Evolutionary conservation across 768 basidiomycete species (phyloP).

Genomic region (Lactifluus rugatus): DNA sequence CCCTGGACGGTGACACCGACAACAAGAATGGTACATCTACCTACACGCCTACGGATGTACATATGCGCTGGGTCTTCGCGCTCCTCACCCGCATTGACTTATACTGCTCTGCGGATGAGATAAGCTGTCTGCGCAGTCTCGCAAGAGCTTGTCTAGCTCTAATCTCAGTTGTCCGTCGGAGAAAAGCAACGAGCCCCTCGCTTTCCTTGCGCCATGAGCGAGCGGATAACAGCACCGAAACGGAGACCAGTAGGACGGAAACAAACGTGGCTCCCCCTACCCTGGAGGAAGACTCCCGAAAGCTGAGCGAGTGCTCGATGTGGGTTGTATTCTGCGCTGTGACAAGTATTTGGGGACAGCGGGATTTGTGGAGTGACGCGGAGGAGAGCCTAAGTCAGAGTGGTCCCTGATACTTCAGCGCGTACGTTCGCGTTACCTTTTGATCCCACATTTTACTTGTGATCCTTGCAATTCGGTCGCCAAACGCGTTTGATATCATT

Average conservation of each 20-base stretch:
- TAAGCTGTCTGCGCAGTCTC: slow-evolving; percentile 63
- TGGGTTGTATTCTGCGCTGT: slow-evolving; percentile 68
- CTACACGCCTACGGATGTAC: slow-evolving; percentile 38
- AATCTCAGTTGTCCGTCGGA: slow-evolving; percentile 17
- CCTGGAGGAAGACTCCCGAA: slow-evolving; percentile 16
- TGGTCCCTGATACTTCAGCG: neutral
- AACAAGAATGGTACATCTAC: slow-evolving; percentile 17
- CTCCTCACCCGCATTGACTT: slow-evolving; percentile 64
- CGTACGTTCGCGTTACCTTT: neutral
- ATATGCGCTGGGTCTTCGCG: slow-evolving; percentile 72
- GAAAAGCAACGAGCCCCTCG: neutral
- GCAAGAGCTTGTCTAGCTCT: slow-evolving; percentile 53
- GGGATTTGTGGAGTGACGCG: slow-evolving; percentile 73
- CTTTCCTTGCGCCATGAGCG: neutral
- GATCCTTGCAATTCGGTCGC: neutral
- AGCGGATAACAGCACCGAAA: slow-evolving; percentile 1
- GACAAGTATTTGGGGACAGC: slow-evolving; percentile 65
- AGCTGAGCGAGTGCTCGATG: slow-evolving; percentile 40
- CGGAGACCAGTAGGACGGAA: neutral
- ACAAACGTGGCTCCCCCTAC: neutral
- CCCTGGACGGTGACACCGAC: slow-evolving; percentile 19
- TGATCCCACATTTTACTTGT: neutral
- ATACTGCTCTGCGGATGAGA: slow-evolving; percentile 63
- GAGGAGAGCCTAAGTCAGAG: slow-evolving; percentile 26
- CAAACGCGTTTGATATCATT: neutral